Percentiles rank a stretch among this genome's conserved stretches.
Conservation (phyloP, 2,329 filamentous ascomycete genomes). For the Pyrenochaeta sp. region DNA sequence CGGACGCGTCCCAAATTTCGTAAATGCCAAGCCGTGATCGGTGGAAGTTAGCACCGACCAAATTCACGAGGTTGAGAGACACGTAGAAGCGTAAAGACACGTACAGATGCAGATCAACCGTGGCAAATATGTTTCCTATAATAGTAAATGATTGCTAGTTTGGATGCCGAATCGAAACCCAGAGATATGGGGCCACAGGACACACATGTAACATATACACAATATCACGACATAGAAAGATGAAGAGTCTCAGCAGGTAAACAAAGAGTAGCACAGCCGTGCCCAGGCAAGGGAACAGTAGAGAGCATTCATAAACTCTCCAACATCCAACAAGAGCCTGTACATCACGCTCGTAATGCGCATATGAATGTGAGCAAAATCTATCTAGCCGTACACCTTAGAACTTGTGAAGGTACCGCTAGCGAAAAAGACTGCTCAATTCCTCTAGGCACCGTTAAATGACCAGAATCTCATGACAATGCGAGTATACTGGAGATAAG, state of each 20-base stretch:
- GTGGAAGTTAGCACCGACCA: conserved; percentile 23
- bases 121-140: background rate
- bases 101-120: background rate
- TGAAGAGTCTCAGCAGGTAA: too few relatives aligned
- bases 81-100: conserved; percentile 6
- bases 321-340: too few relatives aligned
- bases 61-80: background rate
- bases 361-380: conserved; percentile 76
- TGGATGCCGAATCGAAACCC: too few relatives aligned
- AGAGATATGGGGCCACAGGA: too few relatives aligned
- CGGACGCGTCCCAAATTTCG: conserved; percentile 36
- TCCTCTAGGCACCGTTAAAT: conserved; percentile 90
- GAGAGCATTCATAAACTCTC: too few relatives aligned
- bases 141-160: too few relatives aligned
- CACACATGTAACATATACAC: too few relatives aligned
- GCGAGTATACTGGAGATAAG: conserved; percentile 91
- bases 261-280: too few relatives aligned
- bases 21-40: conserved; percentile 23
- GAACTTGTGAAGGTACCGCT: conserved; percentile 82
- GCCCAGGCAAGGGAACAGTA: too few relatives aligned
- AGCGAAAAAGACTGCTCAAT: conserved; percentile 93
- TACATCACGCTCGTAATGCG: background rate
- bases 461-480: conserved; percentile 75
- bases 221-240: too few relatives aligned
- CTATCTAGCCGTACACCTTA: conserved; percentile 98